Base-by-base conservation (phyloP, 2,329 filamentous ascomycete species). In the Colletotrichum eremochloae region DNA sequence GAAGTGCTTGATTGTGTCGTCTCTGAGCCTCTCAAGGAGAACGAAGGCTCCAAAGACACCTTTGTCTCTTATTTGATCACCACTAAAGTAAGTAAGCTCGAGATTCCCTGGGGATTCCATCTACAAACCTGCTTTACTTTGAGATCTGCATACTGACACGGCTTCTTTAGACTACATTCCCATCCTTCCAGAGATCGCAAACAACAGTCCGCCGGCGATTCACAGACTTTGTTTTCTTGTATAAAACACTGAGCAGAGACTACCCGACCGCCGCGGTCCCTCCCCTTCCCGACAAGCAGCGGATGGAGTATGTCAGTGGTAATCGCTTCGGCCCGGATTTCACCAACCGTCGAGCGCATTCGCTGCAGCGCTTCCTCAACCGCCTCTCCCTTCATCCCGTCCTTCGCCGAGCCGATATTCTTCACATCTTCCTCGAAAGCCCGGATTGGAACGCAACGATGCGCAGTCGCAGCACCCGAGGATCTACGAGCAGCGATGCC, bases 371-470 rank as follows among this genome's bases (percentile, higher is more conserved):
- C 64, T 99, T 99, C 81, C 88, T 99, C 57, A 90, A 92, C 78
- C 93, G 96, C 5, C 86, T 98, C 68, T 91, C 95, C 3, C 87
- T 97, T 56, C 96, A 99, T 79, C 96, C 96, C 0, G 92, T 96
- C 24, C 89, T 99, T 60, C 93, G 96, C 36, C 91, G 95, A 68
- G 93, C 94, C 0, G 88, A 91, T 36, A 91, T 98, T 48, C 87
- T 99, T 42, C 92, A 96, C 77, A 92, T 91, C 71, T 99, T 99
- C 81, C 90, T 99, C 74, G 96, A 99, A 83, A 95, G 92, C 71
- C 90, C 89, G 36, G 96, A 99, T 82, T 99, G 96, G 96, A 98
- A 99, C 81, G 93, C 95, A 44, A 96, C 94, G 58, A 98, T 99
- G 95, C 92, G 91, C 77, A 90, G 90, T 75, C 90, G 95, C 60